Conservation (phyloP, 148 eudicot genomes). For the Dianthus caryophyllus region DNA sequence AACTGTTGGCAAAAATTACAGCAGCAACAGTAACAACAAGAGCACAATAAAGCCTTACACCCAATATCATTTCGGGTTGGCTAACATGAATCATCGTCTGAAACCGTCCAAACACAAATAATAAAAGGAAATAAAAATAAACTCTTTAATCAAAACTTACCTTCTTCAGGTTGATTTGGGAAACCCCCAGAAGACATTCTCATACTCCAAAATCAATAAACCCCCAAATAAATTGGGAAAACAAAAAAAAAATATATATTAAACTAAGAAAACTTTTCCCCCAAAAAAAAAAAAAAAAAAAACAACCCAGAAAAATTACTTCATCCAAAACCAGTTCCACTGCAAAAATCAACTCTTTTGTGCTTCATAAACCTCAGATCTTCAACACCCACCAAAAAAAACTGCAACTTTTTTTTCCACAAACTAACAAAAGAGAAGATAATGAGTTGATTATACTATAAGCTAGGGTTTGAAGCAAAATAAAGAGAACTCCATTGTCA, state of each 20-base stretch:
- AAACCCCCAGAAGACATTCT: slow-evolving; percentile 33
- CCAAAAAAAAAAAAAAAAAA: background rate
- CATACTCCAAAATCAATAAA: slow-evolving; percentile 33
- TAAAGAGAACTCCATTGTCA: background rate
- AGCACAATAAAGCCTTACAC: too few species aligned
- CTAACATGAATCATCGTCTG: too few species aligned
- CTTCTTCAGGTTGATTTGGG: slow-evolving; percentile 40
- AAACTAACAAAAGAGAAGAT: background rate
- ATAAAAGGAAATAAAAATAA: background rate
- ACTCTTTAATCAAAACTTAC: slow-evolving; percentile 19
- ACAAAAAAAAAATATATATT: background rate
- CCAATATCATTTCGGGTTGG: too few species aligned
- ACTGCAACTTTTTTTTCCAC: background rate
- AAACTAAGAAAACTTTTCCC: too few species aligned
- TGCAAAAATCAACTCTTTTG: slow-evolving; percentile 25
- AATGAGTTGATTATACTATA: background rate
- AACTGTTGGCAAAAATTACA: background rate
- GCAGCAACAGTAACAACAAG: background rate
- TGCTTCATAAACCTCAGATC: slow-evolving; percentile 40
- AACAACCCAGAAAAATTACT: slow-evolving; percentile 11
- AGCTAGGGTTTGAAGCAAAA: slow-evolving; percentile 21
- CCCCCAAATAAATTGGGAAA: slow-evolving; percentile 6
- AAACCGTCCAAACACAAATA: too few species aligned
- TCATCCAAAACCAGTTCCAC: slow-evolving; percentile 41
- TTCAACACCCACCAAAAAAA: slow-evolving; percentile 15